A percentile compares a stretch with the other conserved stretches of the same genome.
phyloP scores from a whole-genome alignment of 345 rosid species.

The Rhizophora apiculata region DNA sequence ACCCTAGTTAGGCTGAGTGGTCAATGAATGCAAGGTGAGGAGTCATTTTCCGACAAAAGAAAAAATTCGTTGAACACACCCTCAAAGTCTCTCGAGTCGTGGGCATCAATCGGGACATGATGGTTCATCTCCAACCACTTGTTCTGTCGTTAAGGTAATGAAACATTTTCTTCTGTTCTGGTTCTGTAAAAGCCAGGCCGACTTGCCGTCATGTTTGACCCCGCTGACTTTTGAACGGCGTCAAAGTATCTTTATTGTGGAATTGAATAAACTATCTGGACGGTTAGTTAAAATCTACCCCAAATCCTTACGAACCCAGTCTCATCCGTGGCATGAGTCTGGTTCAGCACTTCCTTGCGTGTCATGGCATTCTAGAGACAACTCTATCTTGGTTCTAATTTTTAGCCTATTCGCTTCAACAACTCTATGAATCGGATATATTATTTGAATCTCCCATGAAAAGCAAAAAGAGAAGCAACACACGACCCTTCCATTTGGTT shows the following conservation, averaged over 20 bases:
- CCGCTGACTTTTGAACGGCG: too few relatives aligned
- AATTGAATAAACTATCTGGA: not conserved
- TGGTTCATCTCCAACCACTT: not conserved
- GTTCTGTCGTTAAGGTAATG: not conserved
- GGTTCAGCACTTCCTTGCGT: not conserved
- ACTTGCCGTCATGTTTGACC: constrained; percentile 9
- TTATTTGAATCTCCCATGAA: too few relatives aligned
- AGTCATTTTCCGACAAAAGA: constrained; percentile 3
- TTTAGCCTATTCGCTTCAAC: too few relatives aligned
- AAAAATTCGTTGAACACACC: not conserved
- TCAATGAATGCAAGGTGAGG: constrained; percentile 1
- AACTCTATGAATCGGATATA: too few relatives aligned
- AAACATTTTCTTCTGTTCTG: not conserved
- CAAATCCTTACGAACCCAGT: not conserved
- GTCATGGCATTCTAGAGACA: too few relatives aligned
- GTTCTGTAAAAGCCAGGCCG: constrained; percentile 16
- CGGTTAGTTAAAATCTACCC: not conserved
- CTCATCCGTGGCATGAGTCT: not conserved
- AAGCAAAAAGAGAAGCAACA: too few relatives aligned
- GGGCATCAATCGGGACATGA: constrained; percentile 5
- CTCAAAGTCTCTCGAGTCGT: not conserved
- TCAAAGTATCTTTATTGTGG: too few relatives aligned
- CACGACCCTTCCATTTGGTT: too few relatives aligned
- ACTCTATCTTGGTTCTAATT: too few relatives aligned
- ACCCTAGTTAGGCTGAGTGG: not conserved